Evolutionary conservation across 768 basidiomycete species (phyloP).

Genomic region (Mycena kentingensis): DNA sequence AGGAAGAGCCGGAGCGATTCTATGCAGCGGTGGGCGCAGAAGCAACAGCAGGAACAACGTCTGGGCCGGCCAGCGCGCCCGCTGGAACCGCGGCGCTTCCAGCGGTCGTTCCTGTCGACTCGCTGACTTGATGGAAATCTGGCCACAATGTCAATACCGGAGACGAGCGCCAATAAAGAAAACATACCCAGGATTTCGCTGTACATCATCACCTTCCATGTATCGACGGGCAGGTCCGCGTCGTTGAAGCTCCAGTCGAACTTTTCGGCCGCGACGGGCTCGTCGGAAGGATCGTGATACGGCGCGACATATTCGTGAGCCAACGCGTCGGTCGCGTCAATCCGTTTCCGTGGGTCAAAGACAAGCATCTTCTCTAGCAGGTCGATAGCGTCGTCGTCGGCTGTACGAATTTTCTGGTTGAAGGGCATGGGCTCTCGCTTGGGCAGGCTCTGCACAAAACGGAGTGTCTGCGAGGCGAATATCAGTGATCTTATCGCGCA

Average conservation of each 20-base stretch:
- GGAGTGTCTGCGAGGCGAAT: constrained; percentile 68
- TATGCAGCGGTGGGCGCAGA: constrained; percentile 24
- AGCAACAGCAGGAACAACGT: constrained; percentile 33
- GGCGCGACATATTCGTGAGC: constrained; percentile 93
- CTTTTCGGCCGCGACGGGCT: constrained; percentile 88
- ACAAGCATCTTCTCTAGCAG: constrained; percentile 98
- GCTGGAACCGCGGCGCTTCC: constrained; percentile 55
- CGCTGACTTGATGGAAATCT: constrained; percentile 85
- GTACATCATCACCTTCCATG: constrained; percentile 99
- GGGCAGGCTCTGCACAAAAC: constrained; percentile 97
- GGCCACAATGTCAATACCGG: background rate
- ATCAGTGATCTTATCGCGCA: constrained; percentile 15
- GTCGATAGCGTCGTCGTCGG: constrained; percentile 89
- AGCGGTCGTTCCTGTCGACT: constrained; percentile 38
- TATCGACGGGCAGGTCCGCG: constrained; percentile 96
- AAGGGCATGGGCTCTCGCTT: constrained; percentile 97
- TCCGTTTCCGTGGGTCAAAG: constrained; percentile 96
- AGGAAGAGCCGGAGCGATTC: background rate
- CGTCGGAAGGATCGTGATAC: constrained; percentile 98
- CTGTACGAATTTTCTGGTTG: constrained; percentile 86
- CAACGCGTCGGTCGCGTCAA: constrained; percentile 90
- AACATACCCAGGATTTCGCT: constrained; percentile 89
- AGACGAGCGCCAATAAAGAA: background rate
- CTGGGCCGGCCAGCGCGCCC: constrained; percentile 72
- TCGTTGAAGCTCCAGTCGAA: constrained; percentile 99